Base-by-base conservation (phyloP, 495 filamentous ascomycete species). In the Platismatia glauca region DNA sequence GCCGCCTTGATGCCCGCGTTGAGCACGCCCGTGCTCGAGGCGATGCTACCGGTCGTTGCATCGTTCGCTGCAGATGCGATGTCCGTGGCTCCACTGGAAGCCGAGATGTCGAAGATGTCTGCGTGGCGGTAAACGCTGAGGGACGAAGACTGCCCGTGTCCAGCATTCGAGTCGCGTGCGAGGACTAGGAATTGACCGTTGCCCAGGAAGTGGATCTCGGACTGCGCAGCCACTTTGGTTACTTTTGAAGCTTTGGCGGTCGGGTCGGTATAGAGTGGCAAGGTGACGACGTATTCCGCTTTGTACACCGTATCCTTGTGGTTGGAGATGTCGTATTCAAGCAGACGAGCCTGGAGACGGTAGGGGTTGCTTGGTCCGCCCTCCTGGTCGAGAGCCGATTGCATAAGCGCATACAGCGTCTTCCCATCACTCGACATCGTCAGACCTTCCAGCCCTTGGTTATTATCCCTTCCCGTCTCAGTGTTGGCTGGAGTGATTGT, bases 401-500 rank as follows among this genome's bases (percentile, higher is more conserved):
- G 89, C 43, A 91, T 73, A 66, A 94, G 76, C 3, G 82, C 78
- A 69, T 82, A 91, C 15, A 92, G 75, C 3, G 75, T 80, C 55
- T 82, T 84, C 37, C 88, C 86, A 63, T 89, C 85, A 0, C 79
- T 70, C 15, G 79, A 82, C 20, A 82, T 72, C 1, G 86, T 87
- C 55, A 94, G 73, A 1, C 85, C 89, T 71, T 94, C 89, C 64
- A 92, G 84, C 27, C 88, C 87, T 66, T 90, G 86, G 72, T 92
- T 92, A 70, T 92, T 90, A 63, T 80, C 75, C 35, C 89, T 80
- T 8, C 89, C 89, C 7, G 80, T 80, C 8, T 77, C 74, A 1
- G 87, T 83, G 64, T 90, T 77, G 7, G 72, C 74, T 2, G 85
- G 85, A 12, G 65, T 61, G 66, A 84, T 69, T 31, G 69, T 55